These are phyloP conservation scores for Garcia nutans DNA, from an alignment of 345 rosid species.

Conservation along the genomic window DNA sequence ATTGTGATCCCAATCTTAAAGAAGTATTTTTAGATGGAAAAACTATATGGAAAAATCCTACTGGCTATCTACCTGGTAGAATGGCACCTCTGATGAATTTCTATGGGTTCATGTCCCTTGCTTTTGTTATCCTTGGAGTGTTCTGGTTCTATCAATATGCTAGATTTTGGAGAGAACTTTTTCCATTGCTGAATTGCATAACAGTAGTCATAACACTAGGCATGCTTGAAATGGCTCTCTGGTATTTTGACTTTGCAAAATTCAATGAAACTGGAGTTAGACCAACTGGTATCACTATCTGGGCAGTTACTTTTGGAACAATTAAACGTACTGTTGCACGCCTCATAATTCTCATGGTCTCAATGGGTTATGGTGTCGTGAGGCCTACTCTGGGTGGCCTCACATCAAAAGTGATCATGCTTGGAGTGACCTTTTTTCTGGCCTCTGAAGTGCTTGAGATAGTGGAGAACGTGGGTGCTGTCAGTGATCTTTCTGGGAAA, in stretches of 20 bases:
- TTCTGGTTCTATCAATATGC: constrained; percentile 97
- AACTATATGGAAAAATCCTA: constrained; percentile 92
- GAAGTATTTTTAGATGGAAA: constrained; percentile 73
- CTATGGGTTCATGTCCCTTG: constrained; percentile 82
- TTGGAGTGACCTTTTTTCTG: constrained; percentile 77
- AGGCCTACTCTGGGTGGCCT: constrained; percentile 95
- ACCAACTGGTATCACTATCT: constrained; percentile 76
- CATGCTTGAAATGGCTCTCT: constrained; percentile 96
- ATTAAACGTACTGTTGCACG: constrained; percentile 77
- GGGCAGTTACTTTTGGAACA: constrained; percentile 91
- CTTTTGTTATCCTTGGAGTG: constrained; percentile 76
- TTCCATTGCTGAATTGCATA: constrained; percentile 82
- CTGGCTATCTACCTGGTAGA: constrained; percentile 87
- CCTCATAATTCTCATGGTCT: constrained; percentile 75
- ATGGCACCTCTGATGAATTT: constrained; percentile 97
- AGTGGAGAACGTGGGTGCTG: constrained; percentile 85
- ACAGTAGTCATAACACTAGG: constrained; percentile 84
- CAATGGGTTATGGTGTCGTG: constrained; percentile 98
- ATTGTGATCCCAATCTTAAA: constrained; percentile 68
- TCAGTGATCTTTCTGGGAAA: constrained; percentile 90
- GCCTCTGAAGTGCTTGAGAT: constrained; percentile 93
- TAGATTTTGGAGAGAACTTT: constrained; percentile 87
- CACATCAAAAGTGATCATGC: constrained; percentile 83
- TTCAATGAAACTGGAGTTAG: constrained; percentile 86
- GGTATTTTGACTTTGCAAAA: constrained; percentile 91